phyloP scores from a whole-genome alignment of 2,329 filamentous ascomycete species.

The Chlorencoelia australis region DNA sequence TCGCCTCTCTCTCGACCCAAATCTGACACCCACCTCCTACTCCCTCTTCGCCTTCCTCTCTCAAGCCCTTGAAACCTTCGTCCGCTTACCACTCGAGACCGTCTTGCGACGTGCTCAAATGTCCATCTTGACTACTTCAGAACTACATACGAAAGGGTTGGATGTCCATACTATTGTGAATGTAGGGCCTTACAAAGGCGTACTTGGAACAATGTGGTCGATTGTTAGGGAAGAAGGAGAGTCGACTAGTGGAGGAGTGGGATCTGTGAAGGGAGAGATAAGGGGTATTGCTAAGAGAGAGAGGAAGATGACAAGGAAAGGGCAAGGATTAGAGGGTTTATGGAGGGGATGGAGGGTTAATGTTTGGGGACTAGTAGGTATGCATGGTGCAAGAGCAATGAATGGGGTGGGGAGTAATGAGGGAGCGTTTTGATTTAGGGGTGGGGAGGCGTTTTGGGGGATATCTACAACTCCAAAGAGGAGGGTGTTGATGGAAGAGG shows the following conservation, averaged over 20 bases:
- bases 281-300: no score
- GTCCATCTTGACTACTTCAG: constrained; percentile 42
- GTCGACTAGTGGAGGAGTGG: constrained; percentile 2
- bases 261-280: constrained; percentile 2
- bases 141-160: constrained; percentile 47
- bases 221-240: constrained; percentile 85
- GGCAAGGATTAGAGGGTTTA: constrained; percentile 43
- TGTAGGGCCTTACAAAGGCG: constrained; percentile 71
- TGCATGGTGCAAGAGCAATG: constrained; percentile 35
- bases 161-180: constrained; percentile 80
- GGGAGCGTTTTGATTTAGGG: constrained; percentile 21
- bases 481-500: no score
- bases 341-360: constrained; percentile 49
- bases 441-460: constrained; percentile 7
- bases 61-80: constrained; percentile 68
- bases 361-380: constrained; percentile 45
- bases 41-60: constrained; percentile 73
- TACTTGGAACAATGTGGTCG: constrained; percentile 82
- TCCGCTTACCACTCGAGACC: constrained; percentile 87
- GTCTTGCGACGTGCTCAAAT: constrained; percentile 84
- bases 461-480: no score
- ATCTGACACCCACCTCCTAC: constrained; percentile 72
- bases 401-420: constrained; percentile 20
- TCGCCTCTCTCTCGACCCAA: constrained; percentile 73
- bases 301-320: constrained; percentile 27